Base-by-base conservation (phyloP, 306 rosid species). In the Rubus idaeus region DNA sequence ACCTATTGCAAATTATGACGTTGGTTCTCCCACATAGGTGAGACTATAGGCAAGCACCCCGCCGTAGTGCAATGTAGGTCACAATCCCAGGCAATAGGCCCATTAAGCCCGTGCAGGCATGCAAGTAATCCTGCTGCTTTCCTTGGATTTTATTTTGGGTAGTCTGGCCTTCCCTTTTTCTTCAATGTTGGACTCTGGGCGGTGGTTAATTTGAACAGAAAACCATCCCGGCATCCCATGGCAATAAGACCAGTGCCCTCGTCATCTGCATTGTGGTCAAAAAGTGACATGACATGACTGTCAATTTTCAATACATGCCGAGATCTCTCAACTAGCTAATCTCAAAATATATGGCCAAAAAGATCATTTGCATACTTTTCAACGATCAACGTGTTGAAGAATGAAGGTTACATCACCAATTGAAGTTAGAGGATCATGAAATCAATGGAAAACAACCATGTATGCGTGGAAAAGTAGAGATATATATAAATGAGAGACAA, bases 11-110 rank as follows among this genome's bases (percentile, higher is more conserved):
- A 82, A 82, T 82, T 82, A 65, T 66, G 85, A 77, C 71, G 81
- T 49, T 71, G 78, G 81, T 81, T 82, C 85, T 77, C 81, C 70
- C 74, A 20, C 75, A n/a, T 80, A 44, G 61, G 80, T 21, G 60
- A 77, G 80, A 77, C 70, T 75, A 68, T 77, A 68, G 60, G 75
- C 5, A 44, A 3, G 71, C 71, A 46, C 78, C 60, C 78, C 61
- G 49, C 79, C 79, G 0, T 0, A 0, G 79, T 75, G 79, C 79
- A 47, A 75, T 75, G 79, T 51, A 75, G 30, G 62, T 49, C 21
- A 75, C 71, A 4, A 55, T 20, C 79, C 72, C 49, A 63, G 62
- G 79, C 71, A 42, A 75, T 75, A 16, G 74, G 74, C 76, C 76
- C 76, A 69, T 69, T 11, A 21, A 77, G n/a, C 81, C 81, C 62